These are phyloP conservation scores for Phytophthora macrochlamydospora DNA, from an alignment of 352 stramenopile genomes.

Conservation along the genomic window DNA sequence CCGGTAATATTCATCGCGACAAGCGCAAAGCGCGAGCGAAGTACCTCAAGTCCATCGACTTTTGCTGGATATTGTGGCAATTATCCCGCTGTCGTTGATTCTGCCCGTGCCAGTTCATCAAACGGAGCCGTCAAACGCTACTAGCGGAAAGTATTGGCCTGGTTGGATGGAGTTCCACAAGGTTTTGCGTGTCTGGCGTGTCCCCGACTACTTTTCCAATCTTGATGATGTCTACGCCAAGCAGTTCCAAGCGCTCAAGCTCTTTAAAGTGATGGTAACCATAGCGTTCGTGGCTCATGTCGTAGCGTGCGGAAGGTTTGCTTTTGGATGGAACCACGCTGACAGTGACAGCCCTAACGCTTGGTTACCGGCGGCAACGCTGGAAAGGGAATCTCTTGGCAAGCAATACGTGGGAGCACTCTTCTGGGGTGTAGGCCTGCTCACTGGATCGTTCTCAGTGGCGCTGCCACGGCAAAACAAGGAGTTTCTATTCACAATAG, in stretches of 20 bases:
- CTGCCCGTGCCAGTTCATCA: background rate
- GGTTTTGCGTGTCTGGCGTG: slow-evolving; percentile 45
- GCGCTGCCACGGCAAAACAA: slow-evolving; percentile 35
- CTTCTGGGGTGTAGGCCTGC: slow-evolving; percentile 62
- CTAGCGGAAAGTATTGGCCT: slow-evolving; percentile 5
- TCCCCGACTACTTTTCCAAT: slow-evolving; percentile 47
- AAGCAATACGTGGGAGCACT: slow-evolving; percentile 43
- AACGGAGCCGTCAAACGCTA: background rate
- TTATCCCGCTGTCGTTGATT: slow-evolving; percentile 49
- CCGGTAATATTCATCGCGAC: slow-evolving; percentile 54
- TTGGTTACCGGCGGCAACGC: slow-evolving; percentile 25
- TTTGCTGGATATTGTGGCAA: slow-evolving; percentile 49
- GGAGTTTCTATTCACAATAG: slow-evolving; percentile 57
- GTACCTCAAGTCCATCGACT: slow-evolving; percentile 48
- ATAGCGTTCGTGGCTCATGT: slow-evolving; percentile 53
- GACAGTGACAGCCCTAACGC: slow-evolving; percentile 1
- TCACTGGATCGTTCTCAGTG: slow-evolving; percentile 62
- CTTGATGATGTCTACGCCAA: slow-evolving; percentile 64
- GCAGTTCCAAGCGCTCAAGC: slow-evolving; percentile 54
- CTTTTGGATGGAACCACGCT: slow-evolving; percentile 32
- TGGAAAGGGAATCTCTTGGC: slow-evolving; percentile 6
- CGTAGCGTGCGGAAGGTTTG: slow-evolving; percentile 49
- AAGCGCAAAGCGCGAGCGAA: slow-evolving; percentile 39
- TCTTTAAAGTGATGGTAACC: slow-evolving; percentile 47
- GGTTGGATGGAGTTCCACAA: slow-evolving; percentile 64